These are phyloP conservation scores for Phoenix roebelenii DNA, from an alignment of 176 grass and related monocot species.

Conservation along the genomic window DNA sequence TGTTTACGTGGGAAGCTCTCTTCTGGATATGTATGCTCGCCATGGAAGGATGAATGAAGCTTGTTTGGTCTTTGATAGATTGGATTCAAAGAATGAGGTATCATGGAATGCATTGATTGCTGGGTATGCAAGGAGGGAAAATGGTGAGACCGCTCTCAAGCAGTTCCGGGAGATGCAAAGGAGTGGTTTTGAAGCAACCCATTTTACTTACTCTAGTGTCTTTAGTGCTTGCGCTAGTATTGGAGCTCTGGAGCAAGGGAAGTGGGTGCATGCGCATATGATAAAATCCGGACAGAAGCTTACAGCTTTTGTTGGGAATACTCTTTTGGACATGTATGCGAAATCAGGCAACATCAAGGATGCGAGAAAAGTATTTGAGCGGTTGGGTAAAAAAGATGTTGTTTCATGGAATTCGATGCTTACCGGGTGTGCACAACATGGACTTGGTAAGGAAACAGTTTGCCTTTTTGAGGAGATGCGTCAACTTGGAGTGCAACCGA, in stretches of 20 bases:
- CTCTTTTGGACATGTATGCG: conserved; percentile 63
- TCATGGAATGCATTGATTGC: conserved; percentile 64
- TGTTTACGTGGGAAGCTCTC: conserved; percentile 51
- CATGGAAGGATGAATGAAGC: conserved; percentile 39
- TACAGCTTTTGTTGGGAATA: conserved; percentile 44
- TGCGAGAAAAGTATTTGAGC: conserved; percentile 54
- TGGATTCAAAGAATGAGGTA: conserved; percentile 52
- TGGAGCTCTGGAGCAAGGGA: conserved; percentile 58
- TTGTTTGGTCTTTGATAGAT: conserved; percentile 26
- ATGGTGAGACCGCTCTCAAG: conserved; percentile 31
- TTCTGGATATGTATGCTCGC: conserved; percentile 62
- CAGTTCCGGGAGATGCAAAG: conserved; percentile 50
- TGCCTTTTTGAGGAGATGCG: conserved; percentile 48
- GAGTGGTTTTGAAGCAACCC: conserved; percentile 31
- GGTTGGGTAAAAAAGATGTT: conserved; percentile 35
- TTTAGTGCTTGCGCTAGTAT: conserved; percentile 40
- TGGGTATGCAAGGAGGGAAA: conserved; percentile 44
- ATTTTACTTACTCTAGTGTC: conserved; percentile 60
- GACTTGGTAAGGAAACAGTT: conserved; percentile 39
- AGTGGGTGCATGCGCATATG: conserved; percentile 66
- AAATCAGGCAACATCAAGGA: conserved; percentile 55
- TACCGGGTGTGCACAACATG: conserved; percentile 49
- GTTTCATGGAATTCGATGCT: conserved; percentile 79
- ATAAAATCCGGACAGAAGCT: conserved; percentile 53
- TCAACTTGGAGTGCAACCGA: conserved; percentile 39